Base-by-base conservation (phyloP, 805 yeast species). In the Suhomyces tanzawaensis region DNA sequence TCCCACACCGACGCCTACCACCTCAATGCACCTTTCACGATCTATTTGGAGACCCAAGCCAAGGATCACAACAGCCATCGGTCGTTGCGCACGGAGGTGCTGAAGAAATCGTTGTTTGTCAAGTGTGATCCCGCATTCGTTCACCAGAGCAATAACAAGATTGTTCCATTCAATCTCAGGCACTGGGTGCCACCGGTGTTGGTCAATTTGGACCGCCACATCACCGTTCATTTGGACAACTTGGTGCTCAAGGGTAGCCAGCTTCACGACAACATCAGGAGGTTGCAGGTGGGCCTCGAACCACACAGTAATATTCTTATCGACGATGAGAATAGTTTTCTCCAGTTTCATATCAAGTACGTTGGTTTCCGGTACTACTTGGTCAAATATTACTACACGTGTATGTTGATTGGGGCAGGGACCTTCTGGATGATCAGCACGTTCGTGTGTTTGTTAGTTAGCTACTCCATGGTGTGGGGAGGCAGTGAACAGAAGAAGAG, bases 151-250 rank as follows among this genome's bases (percentile, higher is more conserved):
- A 60, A 62, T 38, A 69, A 69, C 46, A 29, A 40, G 44, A 37
- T 58, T 21, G 46, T 69, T 8, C 73, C 74, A 0, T 67, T 58
- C 47, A 58, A 61, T 39, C 50, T 64, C 29, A 51, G 64, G 35
- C 55, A 53, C 41, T 67, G 69, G 68, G 53, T 56, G 4, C 63
- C 70, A 1, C 74, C 74, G 0, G 27, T 55, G 0, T 27, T 62
- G 19, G 57, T 58, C 9, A 47, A 57, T 32, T 42, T 51, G 31
- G 38, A 51, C 29, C 48, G 45, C 26, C 39, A 39, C 21, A 42
- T 45, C 9, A 36, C 36, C 13, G 19, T 53, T n/a, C 29, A 39
- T 14, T 39, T 53, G 16, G 32, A 37, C 33, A 31, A 27, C 14
- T 25, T 37, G 18, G 36, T 32, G 5, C 19, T 31, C 14, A 15